phyloP scores from a whole-genome alignment of 148 eudicot species.

The Chenopodium quinoa region DNA sequence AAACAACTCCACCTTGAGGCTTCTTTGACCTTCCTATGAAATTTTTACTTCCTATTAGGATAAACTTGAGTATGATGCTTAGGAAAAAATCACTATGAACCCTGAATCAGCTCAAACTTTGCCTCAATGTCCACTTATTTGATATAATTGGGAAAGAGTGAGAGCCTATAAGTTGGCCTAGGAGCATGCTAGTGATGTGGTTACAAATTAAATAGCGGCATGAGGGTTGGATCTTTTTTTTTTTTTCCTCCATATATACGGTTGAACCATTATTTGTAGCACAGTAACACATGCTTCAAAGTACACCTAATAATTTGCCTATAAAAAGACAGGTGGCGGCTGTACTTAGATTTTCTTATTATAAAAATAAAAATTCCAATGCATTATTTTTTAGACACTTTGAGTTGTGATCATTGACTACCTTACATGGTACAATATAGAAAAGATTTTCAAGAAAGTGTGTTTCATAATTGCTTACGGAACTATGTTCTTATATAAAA shows the following conservation, averaged over 20 bases:
- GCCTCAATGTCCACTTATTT: no score
- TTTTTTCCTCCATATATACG: not conserved
- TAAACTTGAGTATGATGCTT: not conserved
- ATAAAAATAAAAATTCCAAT: not conserved
- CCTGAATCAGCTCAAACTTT: not conserved
- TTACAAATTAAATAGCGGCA: no score
- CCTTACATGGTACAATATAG: conserved; percentile 21
- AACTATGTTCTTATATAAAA: conserved; percentile 15
- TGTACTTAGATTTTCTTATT: not conserved
- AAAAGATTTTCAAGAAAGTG: conserved; percentile 17
- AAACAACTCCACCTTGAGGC: no score
- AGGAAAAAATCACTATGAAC: not conserved
- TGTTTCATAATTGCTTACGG: conserved; percentile 19
- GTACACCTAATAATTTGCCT: not conserved
- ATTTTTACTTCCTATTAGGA: no score
- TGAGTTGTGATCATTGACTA: conserved; percentile 31
- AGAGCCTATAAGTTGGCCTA: not conserved
- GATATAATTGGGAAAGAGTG: not conserved
- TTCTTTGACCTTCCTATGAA: no score
- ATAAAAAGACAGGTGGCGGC: no score
- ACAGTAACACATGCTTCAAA: not conserved
- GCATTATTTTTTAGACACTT: conserved; percentile 7
- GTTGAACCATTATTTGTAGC: not conserved
- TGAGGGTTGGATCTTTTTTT: not conserved
- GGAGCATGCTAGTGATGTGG: not conserved